Evolutionary conservation across 148 eudicot species (phyloP).

Genomic region (Vaccinium vitisidaea): DNA sequence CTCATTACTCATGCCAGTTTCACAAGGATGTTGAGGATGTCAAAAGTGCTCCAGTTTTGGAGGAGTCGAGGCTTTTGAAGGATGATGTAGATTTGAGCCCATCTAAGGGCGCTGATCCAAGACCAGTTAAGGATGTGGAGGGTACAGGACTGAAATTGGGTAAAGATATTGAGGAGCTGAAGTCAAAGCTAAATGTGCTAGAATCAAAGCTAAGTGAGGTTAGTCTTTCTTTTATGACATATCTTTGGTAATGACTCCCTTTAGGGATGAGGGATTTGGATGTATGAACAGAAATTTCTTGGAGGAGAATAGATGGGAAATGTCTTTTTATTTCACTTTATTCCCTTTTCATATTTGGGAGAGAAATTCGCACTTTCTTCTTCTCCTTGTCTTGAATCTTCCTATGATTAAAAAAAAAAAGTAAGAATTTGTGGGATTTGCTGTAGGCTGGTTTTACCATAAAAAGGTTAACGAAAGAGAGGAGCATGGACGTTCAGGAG

Average conservation of each 20-base stretch:
- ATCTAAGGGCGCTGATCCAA: conserved; percentile 24
- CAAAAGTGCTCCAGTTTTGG: conserved; percentile 22
- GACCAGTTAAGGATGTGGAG: conserved; percentile 24
- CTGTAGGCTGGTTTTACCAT: conserved; percentile 54
- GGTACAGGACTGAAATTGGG: conserved; percentile 19
- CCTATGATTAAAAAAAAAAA: neutral
- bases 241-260: neutral
- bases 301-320: neutral
- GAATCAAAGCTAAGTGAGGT: conserved; percentile 58
- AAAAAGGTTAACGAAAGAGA: conserved; percentile 45
- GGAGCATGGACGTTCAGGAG: conserved; percentile 42
- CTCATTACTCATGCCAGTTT: conserved; percentile 13
- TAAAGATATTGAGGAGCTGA: conserved; percentile 44
- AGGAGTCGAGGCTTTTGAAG: conserved; percentile 26
- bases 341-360: neutral
- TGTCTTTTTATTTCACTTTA: neutral
- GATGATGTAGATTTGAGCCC: conserved; percentile 20
- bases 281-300: neutral
- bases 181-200: conserved; percentile 41
- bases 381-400: neutral
- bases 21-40: conserved; percentile 33
- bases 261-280: neutral
- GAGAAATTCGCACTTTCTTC: neutral
- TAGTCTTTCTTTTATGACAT: conserved; percentile 6
- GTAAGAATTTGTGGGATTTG: neutral